Conservation (phyloP, 1,284 basidiomycete genomes). For the Naganishia cerealis region DNA sequence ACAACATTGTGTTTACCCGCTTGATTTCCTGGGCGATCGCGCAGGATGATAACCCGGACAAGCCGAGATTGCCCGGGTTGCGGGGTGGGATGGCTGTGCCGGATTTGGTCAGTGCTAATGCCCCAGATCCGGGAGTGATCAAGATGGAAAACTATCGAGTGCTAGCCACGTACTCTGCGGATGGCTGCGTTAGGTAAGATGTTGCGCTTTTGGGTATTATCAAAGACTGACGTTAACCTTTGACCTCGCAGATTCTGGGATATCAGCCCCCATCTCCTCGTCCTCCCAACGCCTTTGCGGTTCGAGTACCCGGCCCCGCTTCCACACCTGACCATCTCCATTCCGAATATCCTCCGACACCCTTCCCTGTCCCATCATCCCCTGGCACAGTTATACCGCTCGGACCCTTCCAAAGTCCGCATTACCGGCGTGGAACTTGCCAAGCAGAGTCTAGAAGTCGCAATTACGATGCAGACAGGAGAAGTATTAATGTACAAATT, state of each 20-base stretch:
- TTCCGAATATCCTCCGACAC: constrained; percentile 57
- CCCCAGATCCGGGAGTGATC: constrained; percentile 48
- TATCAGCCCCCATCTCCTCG: constrained; percentile 66
- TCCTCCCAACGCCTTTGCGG: constrained; percentile 56
- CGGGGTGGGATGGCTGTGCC: constrained; percentile 52
- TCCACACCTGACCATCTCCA: constrained; percentile 64
- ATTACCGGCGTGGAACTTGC: constrained; percentile 65
- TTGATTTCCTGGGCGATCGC: constrained; percentile 50
- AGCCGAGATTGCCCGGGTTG: constrained; percentile 46
- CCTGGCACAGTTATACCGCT: constrained; percentile 49
- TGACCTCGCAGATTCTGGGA: constrained; percentile 47
- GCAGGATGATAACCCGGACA: constrained; percentile 41
- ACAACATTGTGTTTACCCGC: constrained; percentile 48
- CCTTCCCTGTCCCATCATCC: constrained; percentile 47
- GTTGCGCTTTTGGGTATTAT: not conserved
- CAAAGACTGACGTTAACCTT: not conserved
- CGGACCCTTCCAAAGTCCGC: constrained; percentile 46
- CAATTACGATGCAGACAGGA: constrained; percentile 64
- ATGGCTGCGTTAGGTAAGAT: constrained; percentile 64
- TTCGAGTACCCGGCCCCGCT: constrained; percentile 65
- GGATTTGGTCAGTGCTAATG: constrained; percentile 48
- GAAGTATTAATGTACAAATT: constrained; percentile 67
- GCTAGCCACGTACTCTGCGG: constrained; percentile 65
- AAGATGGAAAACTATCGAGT: constrained; percentile 65
- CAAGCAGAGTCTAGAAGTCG: constrained; percentile 67